These are phyloP conservation scores for Podaxis rugospora DNA, from an alignment of 768 basidiomycete species.

Conservation along the genomic window DNA sequence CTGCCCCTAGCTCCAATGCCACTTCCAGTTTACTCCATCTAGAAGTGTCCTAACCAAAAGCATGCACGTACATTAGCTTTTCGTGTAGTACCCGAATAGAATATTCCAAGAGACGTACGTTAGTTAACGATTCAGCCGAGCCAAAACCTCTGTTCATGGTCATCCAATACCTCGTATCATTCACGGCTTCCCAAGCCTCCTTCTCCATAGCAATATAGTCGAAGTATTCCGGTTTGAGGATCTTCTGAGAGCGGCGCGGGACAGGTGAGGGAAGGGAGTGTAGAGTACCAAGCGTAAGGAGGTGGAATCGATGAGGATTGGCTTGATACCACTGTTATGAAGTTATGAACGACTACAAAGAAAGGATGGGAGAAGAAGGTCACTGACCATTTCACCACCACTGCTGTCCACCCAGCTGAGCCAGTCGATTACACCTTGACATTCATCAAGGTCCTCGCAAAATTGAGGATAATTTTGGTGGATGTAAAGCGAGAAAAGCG, in stretches of 20 bases:
- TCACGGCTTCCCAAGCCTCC: constrained; percentile 56
- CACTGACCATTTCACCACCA: constrained; percentile 56
- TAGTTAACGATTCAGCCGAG: constrained; percentile 13
- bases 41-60: not conserved
- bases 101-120: not conserved
- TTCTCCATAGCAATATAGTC: constrained; percentile 52
- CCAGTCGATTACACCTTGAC: constrained; percentile 63
- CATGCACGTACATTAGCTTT: not conserved
- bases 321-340: constrained; percentile 55
- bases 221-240: constrained; percentile 87
- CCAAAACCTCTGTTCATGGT: constrained; percentile 22
- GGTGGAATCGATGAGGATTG: constrained; percentile 84
- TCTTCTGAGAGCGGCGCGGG: constrained; percentile 69
- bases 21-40: constrained; percentile 50
- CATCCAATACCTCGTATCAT: constrained; percentile 58
- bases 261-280: constrained; percentile 88
- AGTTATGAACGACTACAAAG: not conserved
- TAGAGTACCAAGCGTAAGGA: constrained; percentile 77
- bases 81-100: not conserved
- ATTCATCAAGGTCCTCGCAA: constrained; percentile 73
- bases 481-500: constrained; percentile 82
- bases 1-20: constrained; percentile 49
- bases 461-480: constrained; percentile 94
- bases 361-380: not conserved
- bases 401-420: constrained; percentile 75